These are phyloP conservation scores for Claviceps purpurea DNA, from an alignment of 2,329 filamentous ascomycete species.

Conservation along the genomic window DNA sequence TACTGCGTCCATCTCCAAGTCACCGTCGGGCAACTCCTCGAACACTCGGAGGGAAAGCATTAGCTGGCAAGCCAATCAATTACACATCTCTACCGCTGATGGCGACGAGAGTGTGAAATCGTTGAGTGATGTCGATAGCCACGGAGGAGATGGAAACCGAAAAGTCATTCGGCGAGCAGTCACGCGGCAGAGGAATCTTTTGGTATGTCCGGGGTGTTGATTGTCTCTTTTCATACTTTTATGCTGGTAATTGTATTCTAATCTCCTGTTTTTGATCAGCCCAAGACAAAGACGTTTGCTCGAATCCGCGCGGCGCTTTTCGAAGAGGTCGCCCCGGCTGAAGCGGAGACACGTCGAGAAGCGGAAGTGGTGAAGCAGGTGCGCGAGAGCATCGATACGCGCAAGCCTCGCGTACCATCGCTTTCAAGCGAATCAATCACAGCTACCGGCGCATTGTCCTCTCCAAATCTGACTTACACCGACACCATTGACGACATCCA, in stretches of 20 bases:
- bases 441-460: slow-evolving; percentile 48
- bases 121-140: slow-evolving; percentile 44
- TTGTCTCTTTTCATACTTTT: not conserved
- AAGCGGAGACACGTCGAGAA: slow-evolving; percentile 79
- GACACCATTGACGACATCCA: slow-evolving; percentile 55
- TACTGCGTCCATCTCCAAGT: slow-evolving; percentile 45
- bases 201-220: slow-evolving; percentile 39
- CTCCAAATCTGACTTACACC: slow-evolving; percentile 51
- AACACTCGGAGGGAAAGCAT: slow-evolving; percentile 71
- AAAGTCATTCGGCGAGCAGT: slow-evolving; percentile 74
- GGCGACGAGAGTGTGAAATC: slow-evolving; percentile 52
- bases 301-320: slow-evolving; percentile 79
- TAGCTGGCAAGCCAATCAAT: slow-evolving; percentile 76
- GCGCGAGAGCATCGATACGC: slow-evolving; percentile 68
- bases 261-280: slow-evolving; percentile 33
- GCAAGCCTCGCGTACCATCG: slow-evolving; percentile 31
- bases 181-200: slow-evolving; percentile 73
- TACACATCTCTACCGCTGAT: slow-evolving; percentile 67
- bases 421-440: slow-evolving; percentile 32
- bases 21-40: slow-evolving; percentile 47
- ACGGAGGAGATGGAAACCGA: slow-evolving; percentile 44
- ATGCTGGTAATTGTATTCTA: not conserved
- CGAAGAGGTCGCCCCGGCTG: slow-evolving; percentile 78
- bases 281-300: slow-evolving; percentile 92
- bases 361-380: slow-evolving; percentile 94